These are phyloP conservation scores for Acanthamoeba castellanii DNA, from an alignment of 208 protist species.

Conservation along the genomic window DNA sequence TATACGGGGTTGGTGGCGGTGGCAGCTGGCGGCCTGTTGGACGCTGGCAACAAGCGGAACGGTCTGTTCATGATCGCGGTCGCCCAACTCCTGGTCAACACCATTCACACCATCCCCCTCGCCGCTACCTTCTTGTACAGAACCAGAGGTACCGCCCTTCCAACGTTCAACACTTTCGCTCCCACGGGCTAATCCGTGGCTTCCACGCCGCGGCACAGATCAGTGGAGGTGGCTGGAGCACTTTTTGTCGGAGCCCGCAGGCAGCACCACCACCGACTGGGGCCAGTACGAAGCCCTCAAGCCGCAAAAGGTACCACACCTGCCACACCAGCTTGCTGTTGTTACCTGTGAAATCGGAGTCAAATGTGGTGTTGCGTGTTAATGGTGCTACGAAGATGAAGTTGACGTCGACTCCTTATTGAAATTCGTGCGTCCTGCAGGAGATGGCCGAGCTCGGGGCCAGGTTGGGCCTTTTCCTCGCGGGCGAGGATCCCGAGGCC, in stretches of 20 bases:
- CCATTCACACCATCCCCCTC: constrained; percentile 17
- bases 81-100: not conserved
- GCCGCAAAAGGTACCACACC: not conserved
- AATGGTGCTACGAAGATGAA: no score
- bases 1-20: no score
- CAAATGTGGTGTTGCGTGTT: no score
- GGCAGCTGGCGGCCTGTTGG: not conserved
- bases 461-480: not conserved
- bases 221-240: constrained; percentile 17
- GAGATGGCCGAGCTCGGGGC: constrained; percentile 1
- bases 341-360: not conserved
- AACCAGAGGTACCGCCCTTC: not conserved
- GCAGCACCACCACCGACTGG: not conserved
- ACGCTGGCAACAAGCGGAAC: not conserved
- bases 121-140: constrained; percentile 45
- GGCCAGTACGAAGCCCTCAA: constrained; percentile 17
- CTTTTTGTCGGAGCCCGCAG: not conserved
- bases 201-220: not conserved
- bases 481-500: not conserved
- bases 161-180: not conserved
- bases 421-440: not conserved
- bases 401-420: no score
- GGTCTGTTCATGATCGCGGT: not conserved
- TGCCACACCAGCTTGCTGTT: not conserved
- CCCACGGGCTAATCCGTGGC: no score